Conservation (phyloP, 306 rosid genomes). For the Abrus pulchellus region DNA sequence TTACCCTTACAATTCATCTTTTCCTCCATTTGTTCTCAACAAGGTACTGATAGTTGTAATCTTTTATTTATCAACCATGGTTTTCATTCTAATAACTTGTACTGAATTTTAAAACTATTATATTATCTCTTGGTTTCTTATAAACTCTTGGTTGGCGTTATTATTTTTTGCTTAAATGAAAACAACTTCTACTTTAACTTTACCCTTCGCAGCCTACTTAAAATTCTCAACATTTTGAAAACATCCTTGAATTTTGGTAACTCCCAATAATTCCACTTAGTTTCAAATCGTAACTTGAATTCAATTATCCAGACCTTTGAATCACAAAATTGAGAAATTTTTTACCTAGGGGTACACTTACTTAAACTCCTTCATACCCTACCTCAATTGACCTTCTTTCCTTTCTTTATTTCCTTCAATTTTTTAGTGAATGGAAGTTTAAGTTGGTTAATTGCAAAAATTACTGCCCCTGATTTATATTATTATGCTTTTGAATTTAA, state of each 20-base stretch:
- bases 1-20: background rate
- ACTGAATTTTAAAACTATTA: constrained; percentile 34
- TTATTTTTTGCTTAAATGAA: constrained; percentile 14
- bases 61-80: background rate
- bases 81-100: constrained; percentile 7
- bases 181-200: background rate
- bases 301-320: background rate
- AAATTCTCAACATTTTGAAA: constrained; percentile 2
- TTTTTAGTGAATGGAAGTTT: background rate
- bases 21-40: background rate
- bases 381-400: background rate
- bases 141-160: background rate
- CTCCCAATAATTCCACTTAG: background rate
- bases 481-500: background rate
- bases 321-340: background rate
- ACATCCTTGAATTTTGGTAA: background rate
- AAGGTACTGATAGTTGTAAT: constrained; percentile 11
- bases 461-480: background rate
- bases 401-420: too few species aligned
- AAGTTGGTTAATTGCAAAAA: background rate
- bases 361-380: background rate
- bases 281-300: background rate
- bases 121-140: constrained; percentile 32
- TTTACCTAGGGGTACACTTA: background rate
- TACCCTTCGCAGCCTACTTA: background rate